Base-by-base conservation (phyloP, 768 basidiomycete genomes). In the Nidularia pulvinata region DNA sequence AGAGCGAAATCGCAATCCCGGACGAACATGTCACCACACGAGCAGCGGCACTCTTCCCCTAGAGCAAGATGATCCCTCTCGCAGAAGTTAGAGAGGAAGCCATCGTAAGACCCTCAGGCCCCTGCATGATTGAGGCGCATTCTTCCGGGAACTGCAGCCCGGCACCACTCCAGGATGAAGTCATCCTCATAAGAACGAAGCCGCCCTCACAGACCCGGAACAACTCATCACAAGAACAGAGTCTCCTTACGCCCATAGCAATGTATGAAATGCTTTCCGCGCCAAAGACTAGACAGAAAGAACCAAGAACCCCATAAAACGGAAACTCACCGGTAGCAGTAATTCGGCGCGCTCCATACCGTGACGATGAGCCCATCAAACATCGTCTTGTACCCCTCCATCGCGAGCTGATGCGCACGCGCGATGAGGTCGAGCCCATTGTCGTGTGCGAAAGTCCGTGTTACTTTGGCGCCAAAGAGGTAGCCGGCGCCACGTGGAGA, bases 301-400 rank as follows among this genome's bases (percentile, higher is more conserved):
- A 44, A 45, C 51, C 42, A 52, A 45, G 55, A 50, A 22, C 46
- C 48, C n/a, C 2, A 46, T 14, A 46, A 46, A 44, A 55, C n/a
- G 51, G 48, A 52, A 13, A 79, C 86, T 57, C 62, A 96, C 91
- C 95, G 79, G 71, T 98, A 98, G 71, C 96, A 98, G 68, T 98
- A 98, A 71, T 98, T 98, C 11, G 95, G 96, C 3, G 95, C 95
- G 62, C 91, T 93, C 95, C 96, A 98, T 39, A 98, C 95, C 6
- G 96, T 98, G 33, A 98, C 96, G 60, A 98, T 95, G 44, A 85
- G 88, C 50, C 83, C 77, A 70, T 98, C 95, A 63, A 97, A 97
- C 95, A 98, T 96, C 69, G 94, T 81, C 74, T 97, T 98, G 73
- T 84, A 97, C 19, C 95, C 95, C 71, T 97, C 95, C 93, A 96